phyloP scores from a whole-genome alignment of 257 asterid species.

The Asclepias syriaca region DNA sequence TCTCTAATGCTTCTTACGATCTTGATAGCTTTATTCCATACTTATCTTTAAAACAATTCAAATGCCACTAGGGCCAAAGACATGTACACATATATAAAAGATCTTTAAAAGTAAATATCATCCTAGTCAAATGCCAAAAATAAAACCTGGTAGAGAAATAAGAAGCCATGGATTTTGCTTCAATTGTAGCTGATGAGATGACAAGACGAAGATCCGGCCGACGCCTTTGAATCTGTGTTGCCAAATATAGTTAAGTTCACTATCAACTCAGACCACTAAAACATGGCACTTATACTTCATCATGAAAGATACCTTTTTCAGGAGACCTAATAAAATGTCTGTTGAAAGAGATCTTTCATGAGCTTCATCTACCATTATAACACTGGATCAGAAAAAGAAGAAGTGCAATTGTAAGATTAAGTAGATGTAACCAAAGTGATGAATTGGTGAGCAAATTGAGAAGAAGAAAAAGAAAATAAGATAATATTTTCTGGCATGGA shows the following conservation, averaged over 20 bases:
- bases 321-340: constrained; percentile 86
- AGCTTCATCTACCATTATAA: constrained; percentile 98
- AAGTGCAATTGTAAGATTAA: constrained; percentile 12
- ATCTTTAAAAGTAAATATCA: background rate
- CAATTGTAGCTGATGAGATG: constrained; percentile 96
- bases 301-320: constrained; percentile 66
- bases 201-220: constrained; percentile 82
- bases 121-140: constrained; percentile 15
- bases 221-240: constrained; percentile 67
- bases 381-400: constrained; percentile 42
- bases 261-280: background rate
- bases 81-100: background rate
- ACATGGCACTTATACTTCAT: background rate
- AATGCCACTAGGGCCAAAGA: background rate
- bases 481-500: background rate
- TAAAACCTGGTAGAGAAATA: constrained; percentile 67
- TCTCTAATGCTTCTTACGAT: background rate
- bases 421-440: background rate
- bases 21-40: background rate
- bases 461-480: background rate
- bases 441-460: background rate
- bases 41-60: background rate
- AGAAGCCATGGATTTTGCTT: constrained; percentile 85
- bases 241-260: constrained; percentile 10
- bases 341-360: constrained; percentile 95